Conservation (phyloP, 306 rosid genomes). For the Castanea sativa region DNA sequence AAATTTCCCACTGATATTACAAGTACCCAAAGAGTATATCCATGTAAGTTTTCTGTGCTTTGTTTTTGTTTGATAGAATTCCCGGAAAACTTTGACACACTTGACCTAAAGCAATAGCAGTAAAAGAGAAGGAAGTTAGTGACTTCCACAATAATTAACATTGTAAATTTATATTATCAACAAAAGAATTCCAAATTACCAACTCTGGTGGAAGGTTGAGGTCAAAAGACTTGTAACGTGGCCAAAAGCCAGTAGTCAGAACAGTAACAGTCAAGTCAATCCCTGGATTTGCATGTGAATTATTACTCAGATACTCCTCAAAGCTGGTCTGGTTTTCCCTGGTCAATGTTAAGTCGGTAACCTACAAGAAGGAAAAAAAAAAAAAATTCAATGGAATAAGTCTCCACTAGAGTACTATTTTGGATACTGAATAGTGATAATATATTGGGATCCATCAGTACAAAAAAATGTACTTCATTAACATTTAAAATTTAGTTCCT, state of each 20-base stretch:
- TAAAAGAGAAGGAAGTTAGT: not conserved
- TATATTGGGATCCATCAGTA: not conserved
- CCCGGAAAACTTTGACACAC: conserved; percentile 80
- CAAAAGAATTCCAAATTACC: conserved; percentile 39
- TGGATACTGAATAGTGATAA: not conserved
- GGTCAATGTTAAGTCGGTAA: conserved; percentile 70
- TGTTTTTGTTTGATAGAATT: conserved; percentile 58
- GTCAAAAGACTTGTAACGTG: conserved; percentile 78
- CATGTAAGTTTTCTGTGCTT: conserved; percentile 79
- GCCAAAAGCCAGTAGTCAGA: conserved; percentile 88
- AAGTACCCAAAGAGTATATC: conserved; percentile 88
- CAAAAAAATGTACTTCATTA: not conserved
- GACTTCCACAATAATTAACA: not conserved
- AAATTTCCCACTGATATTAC: conserved; percentile 69
- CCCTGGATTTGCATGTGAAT: conserved; percentile 57
- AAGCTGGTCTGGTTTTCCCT: conserved; percentile 65
- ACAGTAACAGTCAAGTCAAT: conserved; percentile 78
- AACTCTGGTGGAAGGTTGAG: conserved; percentile 81
- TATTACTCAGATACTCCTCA: conserved; percentile 55
- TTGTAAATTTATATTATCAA: conserved; percentile 1
- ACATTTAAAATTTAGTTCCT: not conserved
- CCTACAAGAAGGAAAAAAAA: conserved; percentile 30
- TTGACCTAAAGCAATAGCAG: conserved; percentile 47
- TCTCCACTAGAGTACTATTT: not conserved
- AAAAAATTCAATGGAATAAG: not conserved